These are phyloP conservation scores for Paramyrothecium sp. DNA, from an alignment of 2,329 filamentous ascomycete species.

Conservation along the genomic window DNA sequence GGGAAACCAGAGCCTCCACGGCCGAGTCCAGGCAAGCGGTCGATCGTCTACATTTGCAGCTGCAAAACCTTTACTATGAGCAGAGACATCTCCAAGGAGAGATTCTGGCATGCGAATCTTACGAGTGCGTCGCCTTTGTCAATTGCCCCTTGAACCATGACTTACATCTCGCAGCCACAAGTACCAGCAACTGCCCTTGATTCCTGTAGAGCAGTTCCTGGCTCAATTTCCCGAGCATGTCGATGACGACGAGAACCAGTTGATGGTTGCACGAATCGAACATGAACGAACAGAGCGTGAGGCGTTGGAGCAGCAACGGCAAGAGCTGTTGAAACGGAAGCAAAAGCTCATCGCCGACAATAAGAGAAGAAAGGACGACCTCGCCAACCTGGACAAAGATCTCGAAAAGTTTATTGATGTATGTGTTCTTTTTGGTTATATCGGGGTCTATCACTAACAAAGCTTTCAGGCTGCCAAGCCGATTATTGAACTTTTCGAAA, in stretches of 20 bases:
- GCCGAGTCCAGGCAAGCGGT: slow-evolving; percentile 88
- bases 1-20: slow-evolving; percentile 83
- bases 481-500: slow-evolving; percentile 83
- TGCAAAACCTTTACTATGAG: slow-evolving; percentile 97
- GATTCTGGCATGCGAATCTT: slow-evolving; percentile 86
- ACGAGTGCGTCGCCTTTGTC: slow-evolving; percentile 66
- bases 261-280: slow-evolving; percentile 89
- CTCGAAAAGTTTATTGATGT: slow-evolving; percentile 93
- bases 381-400: slow-evolving; percentile 87
- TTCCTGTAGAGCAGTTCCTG: slow-evolving; percentile 81
- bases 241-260: slow-evolving; percentile 70
- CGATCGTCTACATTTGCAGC: slow-evolving; percentile 83
- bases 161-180: slow-evolving; percentile 65
- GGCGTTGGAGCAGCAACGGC: slow-evolving; percentile 78
- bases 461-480: slow-evolving; percentile 74
- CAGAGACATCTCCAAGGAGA: slow-evolving; percentile 88
- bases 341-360: slow-evolving; percentile 68
- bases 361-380: slow-evolving; percentile 88
- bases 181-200: slow-evolving; percentile 81
- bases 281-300: slow-evolving; percentile 86
- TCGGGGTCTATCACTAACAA: slow-evolving; percentile 11
- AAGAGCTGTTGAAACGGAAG: slow-evolving; percentile 68
- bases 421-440: slow-evolving; percentile 27
- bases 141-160: too few species aligned
- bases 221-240: slow-evolving; percentile 70